phyloP scores from a whole-genome alignment of 164 flowering plant genomes.

The Umbilicus rupestris region DNA sequence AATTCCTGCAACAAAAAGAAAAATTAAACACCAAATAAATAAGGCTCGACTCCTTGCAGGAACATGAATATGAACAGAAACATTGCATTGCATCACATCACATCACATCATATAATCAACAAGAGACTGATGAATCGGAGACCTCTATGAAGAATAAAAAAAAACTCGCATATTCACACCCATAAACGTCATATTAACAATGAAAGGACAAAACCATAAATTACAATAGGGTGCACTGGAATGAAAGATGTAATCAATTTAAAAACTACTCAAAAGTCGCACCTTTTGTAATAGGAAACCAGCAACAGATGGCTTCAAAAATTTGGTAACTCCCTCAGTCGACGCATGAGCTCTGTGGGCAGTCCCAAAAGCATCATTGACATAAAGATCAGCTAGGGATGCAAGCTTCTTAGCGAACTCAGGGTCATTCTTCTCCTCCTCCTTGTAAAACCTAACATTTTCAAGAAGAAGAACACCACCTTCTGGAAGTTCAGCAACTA shows the following conservation, averaged over 20 bases:
- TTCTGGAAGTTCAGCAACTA: constrained; percentile 68
- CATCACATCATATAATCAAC: no score
- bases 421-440: constrained; percentile 82
- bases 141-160: no score
- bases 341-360: constrained; percentile 93
- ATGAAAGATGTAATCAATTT: no score
- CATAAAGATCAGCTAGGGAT: constrained; percentile 71
- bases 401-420: constrained; percentile 82
- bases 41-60: background rate
- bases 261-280: no score
- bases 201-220: no score
- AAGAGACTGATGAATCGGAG: no score
- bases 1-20: constrained; percentile 57
- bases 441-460: constrained; percentile 80
- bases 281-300: constrained; percentile 87
- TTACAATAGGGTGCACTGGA: no score
- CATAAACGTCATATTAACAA: no score
- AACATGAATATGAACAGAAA: background rate
- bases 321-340: constrained; percentile 77
- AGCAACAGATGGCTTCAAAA: constrained; percentile 80
- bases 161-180: no score
- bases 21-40: background rate
- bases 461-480: constrained; percentile 87
- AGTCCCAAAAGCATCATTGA: constrained; percentile 85
- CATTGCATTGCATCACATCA: no score